A percentile compares a stretch with the other conserved stretches of the same genome.
phyloP scores from a whole-genome alignment of 2,329 filamentous ascomycete species.

The Pseudogymnoascus sp. region DNA sequence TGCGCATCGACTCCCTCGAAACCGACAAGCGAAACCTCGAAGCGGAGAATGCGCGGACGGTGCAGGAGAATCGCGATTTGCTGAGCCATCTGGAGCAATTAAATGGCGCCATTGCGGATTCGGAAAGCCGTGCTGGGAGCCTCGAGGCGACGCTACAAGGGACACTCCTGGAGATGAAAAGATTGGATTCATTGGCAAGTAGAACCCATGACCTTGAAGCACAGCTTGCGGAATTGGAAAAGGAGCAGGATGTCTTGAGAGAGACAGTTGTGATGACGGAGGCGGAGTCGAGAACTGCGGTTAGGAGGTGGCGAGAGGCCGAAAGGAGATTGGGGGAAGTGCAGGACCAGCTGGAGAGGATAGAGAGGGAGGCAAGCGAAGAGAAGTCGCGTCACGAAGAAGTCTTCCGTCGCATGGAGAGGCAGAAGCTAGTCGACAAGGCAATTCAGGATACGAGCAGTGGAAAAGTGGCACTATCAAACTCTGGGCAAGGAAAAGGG shows the following conservation, averaged over 20 bases:
- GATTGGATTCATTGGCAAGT: constrained; percentile 63
- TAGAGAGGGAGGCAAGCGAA: constrained; percentile 73
- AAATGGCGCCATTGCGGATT: constrained; percentile 70
- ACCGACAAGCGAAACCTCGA: constrained; percentile 65
- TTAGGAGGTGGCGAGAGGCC: constrained; percentile 77
- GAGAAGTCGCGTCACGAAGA: constrained; percentile 77
- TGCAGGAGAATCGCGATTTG: constrained; percentile 74
- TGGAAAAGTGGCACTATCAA: constrained; percentile 49
- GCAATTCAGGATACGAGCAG: constrained; percentile 72
- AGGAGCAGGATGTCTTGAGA: constrained; percentile 69
- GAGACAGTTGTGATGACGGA: constrained; percentile 56
- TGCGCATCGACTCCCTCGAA: constrained; percentile 69
- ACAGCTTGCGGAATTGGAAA: constrained; percentile 70
- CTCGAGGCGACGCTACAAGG: constrained; percentile 69
- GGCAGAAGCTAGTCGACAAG: constrained; percentile 70
- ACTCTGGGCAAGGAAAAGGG: constrained; percentile 49
- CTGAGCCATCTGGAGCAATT: constrained; percentile 77
- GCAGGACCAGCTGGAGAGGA: constrained; percentile 79
- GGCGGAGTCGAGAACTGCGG: constrained; percentile 68
- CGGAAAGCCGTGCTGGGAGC: constrained; percentile 69
- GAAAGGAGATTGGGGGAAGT: constrained; percentile 70
- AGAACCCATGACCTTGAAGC: constrained; percentile 72
- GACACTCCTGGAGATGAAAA: constrained; percentile 68
- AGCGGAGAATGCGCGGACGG: constrained; percentile 64
- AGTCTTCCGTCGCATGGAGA: constrained; percentile 73